Percentiles rank a stretch among this genome's conserved stretches.
These are phyloP conservation scores for Penicillium robsamsonii DNA, from an alignment of 495 filamentous ascomycete species.

Conservation along the genomic window DNA sequence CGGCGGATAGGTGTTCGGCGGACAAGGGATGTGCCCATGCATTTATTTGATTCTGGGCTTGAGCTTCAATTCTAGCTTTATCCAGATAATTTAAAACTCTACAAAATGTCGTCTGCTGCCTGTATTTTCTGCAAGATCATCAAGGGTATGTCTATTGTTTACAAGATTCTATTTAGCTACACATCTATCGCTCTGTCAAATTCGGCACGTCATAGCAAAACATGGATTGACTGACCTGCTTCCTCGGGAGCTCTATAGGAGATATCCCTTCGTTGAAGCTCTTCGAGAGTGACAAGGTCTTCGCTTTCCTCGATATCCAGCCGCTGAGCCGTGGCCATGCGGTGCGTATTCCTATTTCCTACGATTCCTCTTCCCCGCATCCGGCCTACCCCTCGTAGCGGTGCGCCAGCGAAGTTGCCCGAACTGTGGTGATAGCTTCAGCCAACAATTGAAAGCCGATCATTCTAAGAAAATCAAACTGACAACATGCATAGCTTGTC, in stretches of 20 bases:
- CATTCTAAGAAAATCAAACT: constrained; percentile 5
- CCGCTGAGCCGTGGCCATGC: constrained; percentile 83
- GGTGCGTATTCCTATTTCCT: constrained; percentile 42
- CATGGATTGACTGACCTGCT: constrained; percentile 1
- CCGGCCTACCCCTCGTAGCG: background rate
- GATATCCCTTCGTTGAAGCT: constrained; percentile 96
- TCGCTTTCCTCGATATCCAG: constrained; percentile 96
- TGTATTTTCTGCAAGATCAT: constrained; percentile 99
- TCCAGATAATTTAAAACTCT: background rate
- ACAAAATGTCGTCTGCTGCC: constrained; percentile 51
- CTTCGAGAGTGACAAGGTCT: constrained; percentile 86
- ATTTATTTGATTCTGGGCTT: no score
- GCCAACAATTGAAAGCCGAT: background rate
- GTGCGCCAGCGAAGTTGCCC: background rate
- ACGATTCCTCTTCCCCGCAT: constrained; percentile 24
- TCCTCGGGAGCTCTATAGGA: constrained; percentile 46
- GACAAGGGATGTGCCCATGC: no score
- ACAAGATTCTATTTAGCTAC: background rate
- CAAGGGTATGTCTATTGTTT: constrained; percentile 63
- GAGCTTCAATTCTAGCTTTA: background rate
- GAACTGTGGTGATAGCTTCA: background rate
- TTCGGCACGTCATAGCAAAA: constrained; percentile 5
- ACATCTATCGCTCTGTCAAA: background rate
- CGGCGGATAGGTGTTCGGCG: no score
- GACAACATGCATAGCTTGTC: constrained; percentile 63